Conservation (phyloP, 2,329 filamentous ascomycete genomes). For the Exophiala sideris region DNA sequence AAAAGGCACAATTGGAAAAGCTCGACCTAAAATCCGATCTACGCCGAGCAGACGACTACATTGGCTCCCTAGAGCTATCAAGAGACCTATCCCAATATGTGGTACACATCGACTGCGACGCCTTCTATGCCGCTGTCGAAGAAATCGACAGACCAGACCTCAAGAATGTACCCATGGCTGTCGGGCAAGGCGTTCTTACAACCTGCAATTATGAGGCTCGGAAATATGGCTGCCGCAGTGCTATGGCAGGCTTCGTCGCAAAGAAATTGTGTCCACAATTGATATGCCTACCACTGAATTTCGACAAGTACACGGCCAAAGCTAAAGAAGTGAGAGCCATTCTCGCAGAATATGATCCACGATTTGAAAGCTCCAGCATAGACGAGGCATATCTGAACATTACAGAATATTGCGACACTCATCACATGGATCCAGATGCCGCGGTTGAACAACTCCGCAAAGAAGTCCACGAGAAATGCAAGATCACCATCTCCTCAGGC, state of each 20-base stretch:
- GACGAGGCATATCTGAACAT: constrained; percentile 97
- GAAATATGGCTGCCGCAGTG: constrained; percentile 84
- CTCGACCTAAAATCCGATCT: constrained; percentile 70
- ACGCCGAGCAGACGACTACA: constrained; percentile 74
- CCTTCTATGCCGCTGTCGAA: constrained; percentile 95
- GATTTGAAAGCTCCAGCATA: constrained; percentile 90
- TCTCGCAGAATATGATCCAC: constrained; percentile 79
- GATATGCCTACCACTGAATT: constrained; percentile 78
- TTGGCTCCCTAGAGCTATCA: constrained; percentile 71
- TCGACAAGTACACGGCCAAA: constrained; percentile 86
- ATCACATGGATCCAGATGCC: constrained; percentile 66
- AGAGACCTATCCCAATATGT: constrained; percentile 81
- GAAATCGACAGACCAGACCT: constrained; percentile 79
- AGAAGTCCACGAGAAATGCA: constrained; percentile 70
- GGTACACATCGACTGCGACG: constrained; percentile 94
- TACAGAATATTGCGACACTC: constrained; percentile 73
- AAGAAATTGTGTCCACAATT: constrained; percentile 89
- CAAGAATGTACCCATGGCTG: constrained; percentile 82
- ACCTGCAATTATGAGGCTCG: constrained; percentile 86
- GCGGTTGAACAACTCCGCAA: constrained; percentile 73
- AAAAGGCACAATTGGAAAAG: constrained; percentile 71
- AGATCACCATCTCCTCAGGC: constrained; percentile 87
- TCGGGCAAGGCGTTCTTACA: constrained; percentile 69
- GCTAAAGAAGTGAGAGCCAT: constrained; percentile 82
- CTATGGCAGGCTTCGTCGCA: constrained; percentile 95